Base-by-base conservation (phyloP, 768 basidiomycete genomes). In the Rhodotorula babjevae region DNA sequence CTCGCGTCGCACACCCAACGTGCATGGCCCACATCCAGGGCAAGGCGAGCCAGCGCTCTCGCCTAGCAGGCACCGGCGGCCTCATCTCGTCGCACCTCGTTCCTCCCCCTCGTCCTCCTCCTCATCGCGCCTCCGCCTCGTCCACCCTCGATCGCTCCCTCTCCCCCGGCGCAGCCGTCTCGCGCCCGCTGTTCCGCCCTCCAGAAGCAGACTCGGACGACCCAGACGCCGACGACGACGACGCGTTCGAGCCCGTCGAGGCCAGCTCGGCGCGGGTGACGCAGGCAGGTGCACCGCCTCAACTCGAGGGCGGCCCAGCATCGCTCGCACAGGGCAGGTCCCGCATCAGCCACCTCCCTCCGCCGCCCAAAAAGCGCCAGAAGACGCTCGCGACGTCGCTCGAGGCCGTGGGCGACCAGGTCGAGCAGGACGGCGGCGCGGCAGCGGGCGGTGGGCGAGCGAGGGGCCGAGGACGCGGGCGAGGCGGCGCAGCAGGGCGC, bases 381-480 rank as follows among this genome's bases (percentile, higher is more conserved):
- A 63, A 63, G 58, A 40, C 42, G 7, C 6, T 2, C 2, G 59
- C 44, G n/a, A 25, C 31, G 33, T 47, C n/a, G 47, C 46, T 47
- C 46, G 56, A 36, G 21, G 36, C 7, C 27, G 36, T 2, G 50
- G 29, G 16, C 14, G 53, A 11, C n/a, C 27, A 57, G 19, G 18
- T 12, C 11, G 31, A n/a, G 56, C 49, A 12, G 53, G 78, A 84
- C 90, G 73, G 81, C 83, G 1, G 84, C 21, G n/a, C 53, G 18
- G 55, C 16, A 6, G 55, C 55, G 1, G 19, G 55, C 10, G 27
- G 55, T 1, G 55, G 55, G 16, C 31, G 29, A 14, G 55, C 12
- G 29, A 84, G 56, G 60, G 15, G 18, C 47, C 44, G 62, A 57
- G 33, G 71, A 58, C 9, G n/a, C 33, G 52, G 75, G 63, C 18